Conservation (phyloP, 2,329 filamentous ascomycete genomes). For the Pseudonectria buxi region DNA sequence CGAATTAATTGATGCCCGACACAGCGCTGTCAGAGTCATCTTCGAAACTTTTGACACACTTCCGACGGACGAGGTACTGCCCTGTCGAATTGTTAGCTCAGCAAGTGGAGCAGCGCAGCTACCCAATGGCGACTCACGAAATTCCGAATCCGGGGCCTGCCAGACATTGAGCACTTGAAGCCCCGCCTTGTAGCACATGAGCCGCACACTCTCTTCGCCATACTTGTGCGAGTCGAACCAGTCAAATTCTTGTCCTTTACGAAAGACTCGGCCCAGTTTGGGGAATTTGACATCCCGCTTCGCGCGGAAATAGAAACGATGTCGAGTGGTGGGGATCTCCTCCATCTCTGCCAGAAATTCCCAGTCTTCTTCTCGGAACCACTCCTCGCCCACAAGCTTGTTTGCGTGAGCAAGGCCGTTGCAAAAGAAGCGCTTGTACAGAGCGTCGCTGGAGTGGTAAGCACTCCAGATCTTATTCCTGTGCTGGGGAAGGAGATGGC, state of each 20-base stretch:
- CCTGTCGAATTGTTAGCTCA: constrained; percentile 14
- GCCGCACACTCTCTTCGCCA: constrained; percentile 26
- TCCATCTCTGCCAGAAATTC: constrained; percentile 31
- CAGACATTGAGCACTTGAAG: constrained; percentile 30
- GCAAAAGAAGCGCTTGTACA: constrained; percentile 31
- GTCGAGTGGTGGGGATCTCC: constrained; percentile 29
- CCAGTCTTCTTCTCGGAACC: constrained; percentile 33
- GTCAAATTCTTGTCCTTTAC: constrained; percentile 30
- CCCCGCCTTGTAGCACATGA: constrained; percentile 34
- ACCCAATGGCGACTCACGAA: constrained; percentile 24
- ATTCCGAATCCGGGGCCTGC: constrained; percentile 32
- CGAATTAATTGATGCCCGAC: constrained; percentile 22
- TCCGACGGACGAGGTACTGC: constrained; percentile 32
- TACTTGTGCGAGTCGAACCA: constrained; percentile 41
- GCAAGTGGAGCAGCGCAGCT: background rate
- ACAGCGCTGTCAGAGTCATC: constrained; percentile 34
- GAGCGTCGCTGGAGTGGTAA: constrained; percentile 31
- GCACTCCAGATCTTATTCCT: constrained; percentile 33
- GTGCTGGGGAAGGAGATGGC: constrained; percentile 26
- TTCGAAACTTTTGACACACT: constrained; percentile 20
- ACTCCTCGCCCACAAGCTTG: constrained; percentile 25
- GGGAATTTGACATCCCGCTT: constrained; percentile 26
- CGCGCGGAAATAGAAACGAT: constrained; percentile 34
- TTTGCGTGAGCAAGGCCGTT: constrained; percentile 35
- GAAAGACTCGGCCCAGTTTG: constrained; percentile 19